A percentile compares a stretch with the other conserved stretches of the same genome.
phyloP scores from a whole-genome alignment of 805 yeast species.

The Isabelozyma rhagii region DNA sequence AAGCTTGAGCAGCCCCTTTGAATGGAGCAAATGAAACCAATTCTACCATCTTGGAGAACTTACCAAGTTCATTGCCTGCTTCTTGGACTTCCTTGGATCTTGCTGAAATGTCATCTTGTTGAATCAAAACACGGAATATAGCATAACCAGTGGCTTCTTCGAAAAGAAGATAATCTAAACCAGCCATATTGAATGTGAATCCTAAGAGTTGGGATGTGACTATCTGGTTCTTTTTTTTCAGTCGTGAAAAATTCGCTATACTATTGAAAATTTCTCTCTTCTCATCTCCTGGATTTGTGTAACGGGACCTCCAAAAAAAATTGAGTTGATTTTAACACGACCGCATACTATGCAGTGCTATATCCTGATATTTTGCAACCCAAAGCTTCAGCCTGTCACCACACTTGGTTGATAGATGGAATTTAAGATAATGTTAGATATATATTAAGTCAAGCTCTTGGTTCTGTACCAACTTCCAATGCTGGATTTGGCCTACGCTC shows the following conservation, averaged over 20 bases:
- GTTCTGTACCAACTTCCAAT: neutral
- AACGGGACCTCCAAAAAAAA: neutral
- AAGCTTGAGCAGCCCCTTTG: slow-evolving; percentile 99
- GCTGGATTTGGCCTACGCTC: neutral
- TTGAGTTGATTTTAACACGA: neutral
- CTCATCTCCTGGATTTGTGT: neutral
- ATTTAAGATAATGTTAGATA: neutral
- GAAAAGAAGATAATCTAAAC: slow-evolving; percentile 85
- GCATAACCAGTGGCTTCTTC: slow-evolving; percentile 99
- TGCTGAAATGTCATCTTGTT: slow-evolving; percentile 92
- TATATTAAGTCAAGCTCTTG: neutral
- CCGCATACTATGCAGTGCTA: neutral
- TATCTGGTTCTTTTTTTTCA: neutral
- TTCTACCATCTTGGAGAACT: slow-evolving; percentile 89
- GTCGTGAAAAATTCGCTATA: neutral
- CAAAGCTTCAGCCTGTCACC: neutral
- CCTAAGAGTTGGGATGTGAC: neutral
- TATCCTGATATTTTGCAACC: neutral
- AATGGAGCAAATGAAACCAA: slow-evolving; percentile 95
- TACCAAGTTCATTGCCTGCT: slow-evolving; percentile 78
- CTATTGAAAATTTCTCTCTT: slow-evolving; percentile 1
- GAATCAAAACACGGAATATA: slow-evolving; percentile 86
- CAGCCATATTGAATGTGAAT: slow-evolving; percentile 45
- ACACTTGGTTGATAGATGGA: neutral
- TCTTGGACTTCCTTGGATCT: slow-evolving; percentile 92